Percentiles rank a stretch among this genome's conserved stretches.
These are phyloP conservation scores for Graphilbum ipis-grandicollis DNA, from an alignment of 2,329 filamentous ascomycete species.

Conservation along the genomic window DNA sequence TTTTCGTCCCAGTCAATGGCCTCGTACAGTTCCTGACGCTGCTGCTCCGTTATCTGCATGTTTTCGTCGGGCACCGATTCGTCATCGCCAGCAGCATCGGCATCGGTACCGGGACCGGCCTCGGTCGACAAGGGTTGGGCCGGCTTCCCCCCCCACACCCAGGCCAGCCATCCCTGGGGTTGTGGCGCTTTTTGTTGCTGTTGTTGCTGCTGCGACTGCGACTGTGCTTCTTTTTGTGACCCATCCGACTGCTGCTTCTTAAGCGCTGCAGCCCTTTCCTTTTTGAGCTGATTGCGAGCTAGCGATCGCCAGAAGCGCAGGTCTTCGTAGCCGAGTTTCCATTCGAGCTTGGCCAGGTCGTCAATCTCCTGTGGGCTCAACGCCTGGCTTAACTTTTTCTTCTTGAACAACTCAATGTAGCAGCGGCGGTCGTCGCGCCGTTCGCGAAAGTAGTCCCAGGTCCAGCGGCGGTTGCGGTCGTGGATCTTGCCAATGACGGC, in stretches of 20 bases:
- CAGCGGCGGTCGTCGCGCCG: slow-evolving; percentile 72
- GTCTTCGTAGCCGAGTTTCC: slow-evolving; percentile 85
- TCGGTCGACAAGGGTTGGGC: not conserved
- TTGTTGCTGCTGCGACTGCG: slow-evolving; percentile 25
- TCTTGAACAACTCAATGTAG: slow-evolving; percentile 94
- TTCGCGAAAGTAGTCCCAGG: slow-evolving; percentile 90
- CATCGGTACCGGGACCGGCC: not conserved
- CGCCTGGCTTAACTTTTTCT: slow-evolving; percentile 61
- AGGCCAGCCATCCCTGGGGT: slow-evolving; percentile 77
- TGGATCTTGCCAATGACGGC: slow-evolving; percentile 89
- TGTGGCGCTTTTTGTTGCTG: too few relatives aligned
- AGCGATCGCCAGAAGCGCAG: slow-evolving; percentile 93
- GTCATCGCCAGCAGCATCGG: slow-evolving; percentile 31
- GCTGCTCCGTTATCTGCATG: slow-evolving; percentile 81
- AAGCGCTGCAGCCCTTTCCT: slow-evolving; percentile 82
- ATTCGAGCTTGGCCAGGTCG: slow-evolving; percentile 61
- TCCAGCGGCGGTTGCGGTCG: slow-evolving; percentile 82
- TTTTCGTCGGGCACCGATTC: slow-evolving; percentile 59
- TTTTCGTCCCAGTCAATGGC: slow-evolving; percentile 99
- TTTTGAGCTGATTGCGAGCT: slow-evolving; percentile 83
- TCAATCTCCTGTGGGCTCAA: slow-evolving; percentile 52
- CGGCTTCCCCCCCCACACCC: slow-evolving; percentile 75
- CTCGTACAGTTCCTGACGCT: slow-evolving; percentile 89
- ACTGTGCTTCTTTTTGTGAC: too few relatives aligned
- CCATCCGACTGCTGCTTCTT: slow-evolving; percentile 37